These are phyloP conservation scores for Tolypocladium endophyticum DNA, from an alignment of 2,329 filamentous ascomycete species.

Conservation along the genomic window DNA sequence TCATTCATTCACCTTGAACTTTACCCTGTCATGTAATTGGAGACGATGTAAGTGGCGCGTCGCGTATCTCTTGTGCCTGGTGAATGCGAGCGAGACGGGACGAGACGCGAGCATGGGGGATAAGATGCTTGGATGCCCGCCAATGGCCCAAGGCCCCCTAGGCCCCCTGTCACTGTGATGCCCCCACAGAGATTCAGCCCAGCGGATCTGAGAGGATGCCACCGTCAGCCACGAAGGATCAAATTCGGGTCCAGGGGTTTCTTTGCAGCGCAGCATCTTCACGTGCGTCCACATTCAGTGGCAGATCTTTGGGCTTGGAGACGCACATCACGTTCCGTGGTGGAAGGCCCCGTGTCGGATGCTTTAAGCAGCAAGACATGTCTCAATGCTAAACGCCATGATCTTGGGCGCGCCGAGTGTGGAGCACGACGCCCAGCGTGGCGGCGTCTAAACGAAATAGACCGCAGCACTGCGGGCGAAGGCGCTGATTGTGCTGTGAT, in stretches of 20 bases:
- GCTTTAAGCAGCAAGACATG: not conserved
- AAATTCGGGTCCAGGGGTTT: not conserved
- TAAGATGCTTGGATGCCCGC: not conserved
- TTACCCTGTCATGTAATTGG: not conserved
- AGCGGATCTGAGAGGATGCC: not conserved
- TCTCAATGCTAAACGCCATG: not conserved
- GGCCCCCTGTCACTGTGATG: not conserved
- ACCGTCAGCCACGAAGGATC: not conserved
- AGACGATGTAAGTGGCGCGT: not conserved
- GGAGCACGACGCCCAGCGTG: not conserved
- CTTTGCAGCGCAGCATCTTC: no score
- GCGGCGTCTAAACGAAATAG: not conserved
- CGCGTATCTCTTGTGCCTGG: not conserved
- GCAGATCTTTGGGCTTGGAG: not conserved
- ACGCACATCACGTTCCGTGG: not conserved
- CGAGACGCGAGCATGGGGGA: not conserved
- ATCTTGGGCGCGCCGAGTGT: not conserved
- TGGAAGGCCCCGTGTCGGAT: not conserved
- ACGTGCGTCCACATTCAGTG: not conserved
- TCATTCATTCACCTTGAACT: not conserved
- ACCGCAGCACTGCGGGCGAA: no score
- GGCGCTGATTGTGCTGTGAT: not conserved
- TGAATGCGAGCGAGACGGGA: not conserved
- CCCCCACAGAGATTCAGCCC: not conserved
- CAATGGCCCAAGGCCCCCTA: not conserved